Base-by-base conservation (phyloP, 768 basidiomycete genomes). In the Leucocoprinus leucothites region DNA sequence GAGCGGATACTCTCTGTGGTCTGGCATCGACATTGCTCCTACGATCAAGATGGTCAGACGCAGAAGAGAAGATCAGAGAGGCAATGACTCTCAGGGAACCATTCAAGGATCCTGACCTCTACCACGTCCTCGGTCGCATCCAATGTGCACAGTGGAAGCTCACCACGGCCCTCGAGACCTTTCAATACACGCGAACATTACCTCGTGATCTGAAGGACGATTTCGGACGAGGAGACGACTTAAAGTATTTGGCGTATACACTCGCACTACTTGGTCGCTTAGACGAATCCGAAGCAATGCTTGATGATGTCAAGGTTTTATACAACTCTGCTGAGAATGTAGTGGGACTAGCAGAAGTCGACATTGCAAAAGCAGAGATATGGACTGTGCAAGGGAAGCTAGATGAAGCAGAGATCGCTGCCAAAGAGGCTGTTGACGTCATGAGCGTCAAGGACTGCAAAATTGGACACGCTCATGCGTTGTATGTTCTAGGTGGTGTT, bases 1-100 rank as follows among this genome's bases (percentile, higher is more conserved):
- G 65, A 40, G 59, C 66, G 13, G 65, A 69, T 19, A 66, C 56
- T 51, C 24, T 66, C 9, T 64, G 64, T 1, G 63, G 65, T 0
- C 41, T 67, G 6, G 61, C 66, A 1, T 61, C 57, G 11, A 59
- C 62, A 14, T 53, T 58, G 24, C 58, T 69, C 4, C 61, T 68
- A 16, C 64, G 62, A 11, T 69, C 66, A n/a, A 51, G 56, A 18
- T 66, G 66, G 50, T n/a, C 25, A 19, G 61, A 66, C 21, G 67
- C 68, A 1, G 55, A 60, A 22, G 31, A 40, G 9, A 45, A 38
- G 16, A 63, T 67, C 24, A 55, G 60, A 34, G 60, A 61, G 25
- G 64, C 68, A 3, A 64, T 69, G 19, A 42, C 58, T 9, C 44
- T 67, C 18, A 58, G 64, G 7, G 35, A 61, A 9, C 65, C 64